A percentile compares a stretch with the other conserved stretches of the same genome.
phyloP scores from a whole-genome alignment of 2,329 filamentous ascomycete genomes.

The Calonectria henricotiae region DNA sequence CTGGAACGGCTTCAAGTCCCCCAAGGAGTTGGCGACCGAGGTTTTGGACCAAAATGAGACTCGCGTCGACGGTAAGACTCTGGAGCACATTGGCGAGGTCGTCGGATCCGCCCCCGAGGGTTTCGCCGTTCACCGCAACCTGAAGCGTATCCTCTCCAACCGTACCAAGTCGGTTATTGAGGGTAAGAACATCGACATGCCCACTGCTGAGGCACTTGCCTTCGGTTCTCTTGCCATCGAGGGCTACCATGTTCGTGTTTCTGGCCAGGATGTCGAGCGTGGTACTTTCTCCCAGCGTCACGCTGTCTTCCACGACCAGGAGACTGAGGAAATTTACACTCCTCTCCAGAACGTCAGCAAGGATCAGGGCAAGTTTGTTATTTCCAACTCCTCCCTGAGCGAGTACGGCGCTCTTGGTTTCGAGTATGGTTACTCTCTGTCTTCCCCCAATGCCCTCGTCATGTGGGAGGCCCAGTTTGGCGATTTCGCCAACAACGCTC shows the following conservation, averaged over 20 bases:
- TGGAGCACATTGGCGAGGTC: constrained; percentile 87
- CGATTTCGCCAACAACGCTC: constrained; percentile 99
- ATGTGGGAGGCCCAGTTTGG: constrained; percentile 99
- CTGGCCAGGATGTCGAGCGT: constrained; percentile 98
- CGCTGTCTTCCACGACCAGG: constrained; percentile 97
- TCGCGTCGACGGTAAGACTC: constrained; percentile 79
- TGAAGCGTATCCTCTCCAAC: constrained; percentile 94
- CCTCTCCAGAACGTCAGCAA: constrained; percentile 91
- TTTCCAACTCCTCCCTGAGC: constrained; percentile 92
- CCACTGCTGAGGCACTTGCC: constrained; percentile 95
- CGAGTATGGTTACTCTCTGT: constrained; percentile 98
- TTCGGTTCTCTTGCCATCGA: constrained; percentile 93
- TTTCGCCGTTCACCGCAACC: constrained; percentile 93
- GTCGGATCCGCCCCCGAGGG: constrained; percentile 86
- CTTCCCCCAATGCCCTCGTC: constrained; percentile 95
- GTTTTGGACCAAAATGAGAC: constrained; percentile 93
- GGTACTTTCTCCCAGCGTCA: constrained; percentile 99
- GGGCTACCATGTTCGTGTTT: constrained; percentile 97
- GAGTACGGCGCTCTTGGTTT: constrained; percentile 87
- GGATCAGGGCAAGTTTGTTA: constrained; percentile 95
- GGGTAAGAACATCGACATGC: constrained; percentile 97
- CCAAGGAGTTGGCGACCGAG: constrained; percentile 96
- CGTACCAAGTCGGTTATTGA: constrained; percentile 93
- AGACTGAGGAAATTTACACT: constrained; percentile 92
- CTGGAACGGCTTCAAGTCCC: constrained; percentile 99